phyloP scores from a whole-genome alignment of 805 yeast genomes.

The Ogataea minuta region DNA sequence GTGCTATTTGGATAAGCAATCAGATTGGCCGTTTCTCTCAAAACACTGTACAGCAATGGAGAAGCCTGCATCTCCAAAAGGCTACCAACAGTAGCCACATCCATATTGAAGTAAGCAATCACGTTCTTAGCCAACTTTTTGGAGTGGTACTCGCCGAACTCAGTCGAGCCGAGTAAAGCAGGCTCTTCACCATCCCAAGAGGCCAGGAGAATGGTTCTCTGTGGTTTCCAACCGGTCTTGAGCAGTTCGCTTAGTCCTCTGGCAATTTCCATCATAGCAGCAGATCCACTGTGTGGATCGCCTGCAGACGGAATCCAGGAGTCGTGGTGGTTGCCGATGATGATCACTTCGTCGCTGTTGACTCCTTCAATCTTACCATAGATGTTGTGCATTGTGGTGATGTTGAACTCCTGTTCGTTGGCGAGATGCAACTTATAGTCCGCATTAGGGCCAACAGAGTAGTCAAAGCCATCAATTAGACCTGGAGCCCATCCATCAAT shows the following conservation, averaged over 20 bases:
- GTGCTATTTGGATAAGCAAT: slow-evolving; percentile 45
- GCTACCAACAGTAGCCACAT: slow-evolving; percentile 61
- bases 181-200: slow-evolving; percentile 84
- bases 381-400: slow-evolving; percentile 61
- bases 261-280: slow-evolving; percentile 61
- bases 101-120: slow-evolving; percentile 68
- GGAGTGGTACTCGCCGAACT: slow-evolving; percentile 64
- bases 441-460: slow-evolving; percentile 38
- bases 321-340: slow-evolving; percentile 77
- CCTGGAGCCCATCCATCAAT: slow-evolving; percentile 31
- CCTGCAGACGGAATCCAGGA: slow-evolving; percentile 80
- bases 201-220: slow-evolving; percentile 64
- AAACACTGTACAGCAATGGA: slow-evolving; percentile 52
- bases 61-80: slow-evolving; percentile 51
- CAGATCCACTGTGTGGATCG: slow-evolving; percentile 76
- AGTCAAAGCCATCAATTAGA: slow-evolving; percentile 37
- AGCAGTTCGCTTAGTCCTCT: slow-evolving; percentile 53
- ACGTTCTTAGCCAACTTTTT: slow-evolving; percentile 45
- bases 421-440: slow-evolving; percentile 48
- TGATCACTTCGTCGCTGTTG: slow-evolving; percentile 50
- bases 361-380: slow-evolving; percentile 60
- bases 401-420: slow-evolving; percentile 60
- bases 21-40: slow-evolving; percentile 43
- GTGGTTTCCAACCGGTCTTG: slow-evolving; percentile 67
- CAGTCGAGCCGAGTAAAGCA: slow-evolving; percentile 74